Base-by-base conservation (phyloP, 208 protist genomes). In the Leishmania braziliensis region DNA sequence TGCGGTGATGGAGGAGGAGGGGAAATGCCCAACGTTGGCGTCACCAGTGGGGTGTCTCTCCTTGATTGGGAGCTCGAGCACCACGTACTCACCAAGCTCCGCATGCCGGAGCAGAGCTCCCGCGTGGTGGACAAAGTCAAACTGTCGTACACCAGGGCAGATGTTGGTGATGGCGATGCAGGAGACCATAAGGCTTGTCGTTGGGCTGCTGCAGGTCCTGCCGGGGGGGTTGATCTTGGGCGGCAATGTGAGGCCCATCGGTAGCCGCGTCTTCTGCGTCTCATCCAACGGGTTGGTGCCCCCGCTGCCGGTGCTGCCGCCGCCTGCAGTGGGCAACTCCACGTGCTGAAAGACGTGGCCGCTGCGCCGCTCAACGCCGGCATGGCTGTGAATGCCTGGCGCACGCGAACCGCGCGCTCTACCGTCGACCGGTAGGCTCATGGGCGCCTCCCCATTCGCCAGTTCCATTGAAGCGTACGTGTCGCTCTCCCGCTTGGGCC, bases 381-480 rank as follows among this genome's bases (percentile, higher is more conserved):
- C 50, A 50, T 73, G 80, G 81, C 91, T 94, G 82, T 93, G 88
- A 18, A 95, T 72, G 6, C 86, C 83, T 9, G 78, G 74, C 16
- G 20, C 70, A 20, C 82, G 39, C 10, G 58, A 50, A 6, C 81
- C 81, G 14, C 54, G 29, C 9, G 77, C 50, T 48, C 74, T 62
- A 18, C 75, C 83, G 80, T 91, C 75, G 23, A 91, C 80, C 3
- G 90, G 88, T 6, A 63, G 58, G 39, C 56, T 70, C 77, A 86
- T 93, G n/a, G 89, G 33, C 56, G n/a, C 39, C 78, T 95, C 89
- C 12, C 81, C 81, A 78, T 96, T 96, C 2, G 93, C 93, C 62
- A 96, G 56, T 53, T 83, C 79, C 91, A 96, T 94, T 26, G 89
- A 86, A 2, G 93, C 93, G 80, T 98, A 97, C 9, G 23, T 68